These are phyloP conservation scores for Pleurotus platypus DNA, from an alignment of 768 basidiomycete species.

Conservation along the genomic window DNA sequence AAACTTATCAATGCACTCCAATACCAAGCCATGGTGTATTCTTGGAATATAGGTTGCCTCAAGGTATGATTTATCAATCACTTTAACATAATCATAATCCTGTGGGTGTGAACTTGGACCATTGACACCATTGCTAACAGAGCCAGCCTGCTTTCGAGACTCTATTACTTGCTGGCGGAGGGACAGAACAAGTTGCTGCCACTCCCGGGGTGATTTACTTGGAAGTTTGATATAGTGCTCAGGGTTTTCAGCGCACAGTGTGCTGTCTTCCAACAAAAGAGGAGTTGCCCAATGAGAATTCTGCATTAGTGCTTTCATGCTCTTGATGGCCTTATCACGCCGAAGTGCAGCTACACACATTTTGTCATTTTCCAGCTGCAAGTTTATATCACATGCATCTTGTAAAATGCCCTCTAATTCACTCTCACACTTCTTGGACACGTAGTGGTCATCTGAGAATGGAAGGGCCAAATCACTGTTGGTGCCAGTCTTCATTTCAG, in stretches of 20 bases:
- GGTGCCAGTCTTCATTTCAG: conserved; percentile 11
- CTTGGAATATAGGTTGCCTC: conserved; percentile 9
- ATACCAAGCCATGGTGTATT: not conserved
- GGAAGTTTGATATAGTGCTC: too few species aligned
- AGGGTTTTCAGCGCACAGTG: not conserved
- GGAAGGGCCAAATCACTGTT: too few species aligned
- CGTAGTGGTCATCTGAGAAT: too few species aligned
- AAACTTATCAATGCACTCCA: not conserved
- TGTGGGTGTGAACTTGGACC: too few species aligned
- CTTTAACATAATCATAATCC: not conserved
- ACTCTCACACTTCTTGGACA: too few species aligned
- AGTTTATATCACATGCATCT: too few species aligned
- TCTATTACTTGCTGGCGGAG: too few species aligned
- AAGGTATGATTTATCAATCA: conserved; percentile 22
- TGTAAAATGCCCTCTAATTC: too few species aligned
- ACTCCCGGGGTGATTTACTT: not conserved
- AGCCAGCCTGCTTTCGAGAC: too few species aligned
- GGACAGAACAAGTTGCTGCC: conserved; percentile 7
- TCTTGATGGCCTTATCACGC: not conserved
- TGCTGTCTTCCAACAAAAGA: not conserved
- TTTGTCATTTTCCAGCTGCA: too few species aligned
- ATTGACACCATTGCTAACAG: too few species aligned
- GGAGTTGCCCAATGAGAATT: not conserved
- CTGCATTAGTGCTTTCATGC: not conserved
- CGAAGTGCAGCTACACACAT: too few species aligned